Base-by-base conservation (phyloP, 768 basidiomycete species). In the Kwoniella bestiolae region DNA sequence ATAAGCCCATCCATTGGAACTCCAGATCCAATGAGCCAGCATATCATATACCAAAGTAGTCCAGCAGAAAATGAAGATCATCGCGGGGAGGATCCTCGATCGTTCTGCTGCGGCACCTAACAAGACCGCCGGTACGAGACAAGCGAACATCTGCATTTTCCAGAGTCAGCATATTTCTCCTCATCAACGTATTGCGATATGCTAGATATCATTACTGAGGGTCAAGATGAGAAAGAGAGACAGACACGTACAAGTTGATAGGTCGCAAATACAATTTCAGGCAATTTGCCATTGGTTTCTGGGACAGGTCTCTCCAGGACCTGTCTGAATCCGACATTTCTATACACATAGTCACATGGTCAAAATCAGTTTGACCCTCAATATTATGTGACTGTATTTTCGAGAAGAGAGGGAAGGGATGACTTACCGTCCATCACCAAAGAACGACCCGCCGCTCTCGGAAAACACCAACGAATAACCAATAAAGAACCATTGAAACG, bases 11-110 rank as follows among this genome's bases (percentile, higher is more conserved):
- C 88, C 87, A 32, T 90, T 86, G 35, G 85, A 68, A 74, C 92
- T 93, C 95, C 95, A 98, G 4, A 93, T 91, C 94, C 94, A 96
- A 82, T 91, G 92, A 0, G 92, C 95, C 62, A 98, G 88, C 2
- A 94, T 93, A 75, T 95, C 90, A 81, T 97, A 97, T 16, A 94
- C 92, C 63, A 93, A 74, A 0, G 83, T 84, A 3, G 91, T 91
- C 95, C 95, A 98, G 56, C 87, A 76, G 75, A 97, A 97, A 70
- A 93, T 86, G 82, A 97, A 97, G 60, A 94, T 86, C 67, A 95
- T 86, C 41, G 91, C 82, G 1, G 95, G 95, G 1, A 92, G 89
- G 14, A 96, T 85, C 3, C 90, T 87, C 12, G 86, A 87, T 52
- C 93, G 90, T 75, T 98, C 95, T 8, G 93, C 93, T 60, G 94